Percentiles rank a stretch among this genome's conserved stretches.
These are phyloP conservation scores for Bruguiera hainesii DNA, from an alignment of 441 rosid genomes.

Conservation along the genomic window DNA sequence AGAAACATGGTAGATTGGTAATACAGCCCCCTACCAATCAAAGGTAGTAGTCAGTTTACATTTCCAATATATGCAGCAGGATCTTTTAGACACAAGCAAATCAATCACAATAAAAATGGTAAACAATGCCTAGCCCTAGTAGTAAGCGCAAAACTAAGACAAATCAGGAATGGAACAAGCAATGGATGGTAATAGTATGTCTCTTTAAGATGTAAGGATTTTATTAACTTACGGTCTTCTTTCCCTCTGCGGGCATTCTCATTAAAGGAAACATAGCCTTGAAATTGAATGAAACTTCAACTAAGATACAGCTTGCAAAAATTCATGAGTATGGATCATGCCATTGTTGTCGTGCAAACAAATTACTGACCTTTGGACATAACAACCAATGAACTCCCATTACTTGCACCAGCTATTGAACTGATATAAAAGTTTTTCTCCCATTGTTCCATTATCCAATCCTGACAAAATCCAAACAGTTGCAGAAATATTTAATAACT, in stretches of 20 bases:
- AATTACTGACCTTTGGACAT: constrained; percentile 68
- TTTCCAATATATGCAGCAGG: too few species aligned
- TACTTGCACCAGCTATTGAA: constrained; percentile 72
- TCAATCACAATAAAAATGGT: too few species aligned
- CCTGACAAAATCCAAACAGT: constrained; percentile 39
- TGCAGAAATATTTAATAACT: constrained; percentile 11
- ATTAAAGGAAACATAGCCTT: too few species aligned
- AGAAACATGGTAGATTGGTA: too few species aligned
- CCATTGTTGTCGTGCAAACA: neutral
- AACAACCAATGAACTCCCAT: constrained; percentile 77
- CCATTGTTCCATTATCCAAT: constrained; percentile 92
- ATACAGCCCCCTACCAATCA: too few species aligned
- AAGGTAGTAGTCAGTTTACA: too few species aligned
- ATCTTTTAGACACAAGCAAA: too few species aligned
- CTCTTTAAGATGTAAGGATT: too few species aligned
- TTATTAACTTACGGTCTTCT: neutral
- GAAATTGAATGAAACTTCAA: neutral
- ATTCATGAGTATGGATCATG: neutral
- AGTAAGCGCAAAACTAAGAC: too few species aligned
- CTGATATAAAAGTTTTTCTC: constrained; percentile 77
- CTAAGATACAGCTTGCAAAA: neutral
- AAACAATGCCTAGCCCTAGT: too few species aligned
- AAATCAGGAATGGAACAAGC: too few species aligned
- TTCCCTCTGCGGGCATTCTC: neutral
- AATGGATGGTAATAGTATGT: too few species aligned